phyloP scores from a whole-genome alignment of 345 rosid genomes.

The Pelargonium nanum region DNA sequence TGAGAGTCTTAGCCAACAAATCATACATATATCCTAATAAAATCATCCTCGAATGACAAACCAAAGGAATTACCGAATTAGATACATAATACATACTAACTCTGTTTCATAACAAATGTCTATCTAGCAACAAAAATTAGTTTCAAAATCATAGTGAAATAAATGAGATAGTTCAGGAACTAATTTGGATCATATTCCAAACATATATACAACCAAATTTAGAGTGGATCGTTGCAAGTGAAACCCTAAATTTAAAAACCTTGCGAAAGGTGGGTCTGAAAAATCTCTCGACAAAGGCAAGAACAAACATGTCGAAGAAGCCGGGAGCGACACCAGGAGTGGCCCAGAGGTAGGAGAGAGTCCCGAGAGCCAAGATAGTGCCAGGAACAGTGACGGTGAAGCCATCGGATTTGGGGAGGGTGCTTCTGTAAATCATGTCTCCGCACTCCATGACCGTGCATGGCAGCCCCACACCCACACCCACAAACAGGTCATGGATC shows the following conservation, averaged over 20 bases:
- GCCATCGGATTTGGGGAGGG: constrained; percentile 72
- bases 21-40: too few species aligned
- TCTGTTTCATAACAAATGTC: too few species aligned
- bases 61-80: too few species aligned
- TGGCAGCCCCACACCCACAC: constrained; percentile 96
- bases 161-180: too few species aligned
- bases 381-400: constrained; percentile 77
- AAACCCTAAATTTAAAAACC: too few species aligned
- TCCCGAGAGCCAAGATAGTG: constrained; percentile 59
- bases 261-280: constrained; percentile 64
- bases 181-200: too few species aligned
- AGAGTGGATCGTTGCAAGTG: too few species aligned
- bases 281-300: constrained; percentile 82
- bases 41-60: too few species aligned
- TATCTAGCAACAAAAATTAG: neutral
- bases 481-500: constrained; percentile 57
- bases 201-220: too few species aligned
- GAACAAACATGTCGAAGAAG: constrained; percentile 89
- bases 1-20: too few species aligned
- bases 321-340: constrained; percentile 99
- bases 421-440: constrained; percentile 85
- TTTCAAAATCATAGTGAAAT: constrained; percentile 12
- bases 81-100: too few species aligned
- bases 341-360: constrained; percentile 91
- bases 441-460: constrained; percentile 99